Conservation (phyloP, 805 yeast genomes). For the Sugiyamaella floridensis region DNA sequence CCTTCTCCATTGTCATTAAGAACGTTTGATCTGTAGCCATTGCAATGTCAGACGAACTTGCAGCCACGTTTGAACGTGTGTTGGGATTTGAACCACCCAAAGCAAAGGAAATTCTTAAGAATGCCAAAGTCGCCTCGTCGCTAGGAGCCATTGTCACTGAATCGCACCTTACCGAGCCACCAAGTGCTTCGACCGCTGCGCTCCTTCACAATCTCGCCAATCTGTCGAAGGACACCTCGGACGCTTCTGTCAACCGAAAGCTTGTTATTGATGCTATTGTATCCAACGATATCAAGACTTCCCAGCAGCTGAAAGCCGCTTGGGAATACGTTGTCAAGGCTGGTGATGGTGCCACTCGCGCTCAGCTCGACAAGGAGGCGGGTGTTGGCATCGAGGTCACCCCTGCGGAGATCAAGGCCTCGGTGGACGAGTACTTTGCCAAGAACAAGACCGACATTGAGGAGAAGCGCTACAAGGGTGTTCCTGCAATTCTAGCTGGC, state of each 20-base stretch:
- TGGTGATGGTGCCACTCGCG: constrained; percentile 40
- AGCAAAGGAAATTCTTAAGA: constrained; percentile 73
- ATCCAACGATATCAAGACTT: constrained; percentile 56
- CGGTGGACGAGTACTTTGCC: constrained; percentile 54
- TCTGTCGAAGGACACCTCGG: constrained; percentile 49
- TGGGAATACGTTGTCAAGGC: constrained; percentile 59
- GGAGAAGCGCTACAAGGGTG: constrained; percentile 68
- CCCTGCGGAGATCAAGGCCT: constrained; percentile 53
- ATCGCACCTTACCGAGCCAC: constrained; percentile 31
- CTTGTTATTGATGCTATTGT: constrained; percentile 55
- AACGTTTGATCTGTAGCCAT: background rate
- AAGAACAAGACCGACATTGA: constrained; percentile 52
- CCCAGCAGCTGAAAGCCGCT: constrained; percentile 70
- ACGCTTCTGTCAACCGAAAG: constrained; percentile 40
- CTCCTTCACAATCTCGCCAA: constrained; percentile 74
- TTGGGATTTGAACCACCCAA: constrained; percentile 35
- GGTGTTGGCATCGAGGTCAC: constrained; percentile 77
- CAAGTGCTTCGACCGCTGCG: constrained; percentile 33
- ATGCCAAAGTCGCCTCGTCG: constrained; percentile 73
- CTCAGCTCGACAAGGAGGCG: constrained; percentile 49
- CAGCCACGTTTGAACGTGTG: constrained; percentile 15
- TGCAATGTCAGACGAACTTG: constrained; percentile 14
- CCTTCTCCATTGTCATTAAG: background rate
- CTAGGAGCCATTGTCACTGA: constrained; percentile 53
- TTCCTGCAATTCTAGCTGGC: constrained; percentile 71